A percentile compares a stretch with the other conserved stretches of the same genome.
Evolutionary conservation across 306 rosid species (phyloP).

Genomic region (Prunus mira): DNA sequence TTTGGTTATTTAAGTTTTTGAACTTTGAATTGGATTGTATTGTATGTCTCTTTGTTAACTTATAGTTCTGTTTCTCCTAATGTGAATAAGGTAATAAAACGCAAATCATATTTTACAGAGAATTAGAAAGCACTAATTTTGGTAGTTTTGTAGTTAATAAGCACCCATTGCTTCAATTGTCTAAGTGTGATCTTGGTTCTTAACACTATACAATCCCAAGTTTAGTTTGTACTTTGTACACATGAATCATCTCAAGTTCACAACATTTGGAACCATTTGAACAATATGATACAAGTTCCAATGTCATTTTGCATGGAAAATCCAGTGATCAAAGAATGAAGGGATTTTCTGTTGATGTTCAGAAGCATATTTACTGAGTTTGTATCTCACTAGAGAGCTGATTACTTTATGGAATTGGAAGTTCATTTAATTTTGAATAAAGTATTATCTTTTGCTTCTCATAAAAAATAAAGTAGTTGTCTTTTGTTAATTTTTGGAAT

Average conservation of each 20-base stretch:
- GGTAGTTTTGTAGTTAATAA: neutral
- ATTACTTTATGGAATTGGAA: neutral
- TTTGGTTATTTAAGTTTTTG: neutral
- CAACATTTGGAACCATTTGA: neutral
- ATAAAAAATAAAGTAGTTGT: no score
- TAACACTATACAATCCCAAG: neutral
- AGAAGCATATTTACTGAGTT: neutral
- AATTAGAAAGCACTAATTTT: neutral
- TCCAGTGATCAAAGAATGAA: neutral
- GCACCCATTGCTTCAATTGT: neutral
- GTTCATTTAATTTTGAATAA: neutral
- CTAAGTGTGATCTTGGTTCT: neutral
- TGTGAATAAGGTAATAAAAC: neutral
- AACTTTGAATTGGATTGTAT: neutral
- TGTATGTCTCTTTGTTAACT: neutral
- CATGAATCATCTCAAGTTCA: neutral
- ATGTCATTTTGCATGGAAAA: neutral
- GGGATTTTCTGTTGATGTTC: neutral
- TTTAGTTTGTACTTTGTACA: neutral
- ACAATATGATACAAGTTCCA: neutral
- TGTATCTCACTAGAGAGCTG: neutral
- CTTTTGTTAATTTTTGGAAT: neutral
- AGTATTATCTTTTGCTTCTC: neutral
- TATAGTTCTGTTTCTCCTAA: neutral
- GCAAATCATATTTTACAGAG: neutral